A percentile compares a stretch with the other conserved stretches of the same genome.
Evolutionary conservation across 768 basidiomycete species (phyloP).

Genomic region (Boletus pseudopeckii): DNA sequence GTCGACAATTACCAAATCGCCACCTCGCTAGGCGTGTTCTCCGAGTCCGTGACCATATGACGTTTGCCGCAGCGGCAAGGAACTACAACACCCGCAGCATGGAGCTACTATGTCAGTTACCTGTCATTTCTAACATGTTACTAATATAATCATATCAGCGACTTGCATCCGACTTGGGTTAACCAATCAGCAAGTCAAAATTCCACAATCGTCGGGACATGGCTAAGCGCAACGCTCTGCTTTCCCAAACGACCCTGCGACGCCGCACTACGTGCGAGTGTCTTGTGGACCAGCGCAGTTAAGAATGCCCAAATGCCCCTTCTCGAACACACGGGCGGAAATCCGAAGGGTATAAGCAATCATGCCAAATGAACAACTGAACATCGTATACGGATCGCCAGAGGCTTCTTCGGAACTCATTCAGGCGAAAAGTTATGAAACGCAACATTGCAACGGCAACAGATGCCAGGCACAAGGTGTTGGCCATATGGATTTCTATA

Average conservation of each 20-base stretch:
- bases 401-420: background rate
- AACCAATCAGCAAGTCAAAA: background rate
- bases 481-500: background rate
- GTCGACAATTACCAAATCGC: constrained; percentile 10
- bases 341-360: background rate
- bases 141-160: background rate
- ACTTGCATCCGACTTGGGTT: background rate
- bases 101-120: too few relatives aligned
- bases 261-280: background rate
- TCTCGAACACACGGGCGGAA: background rate
- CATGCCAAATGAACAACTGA: background rate
- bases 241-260: background rate
- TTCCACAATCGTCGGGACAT: background rate
- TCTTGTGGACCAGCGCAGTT: background rate
- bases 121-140: background rate
- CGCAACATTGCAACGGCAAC: background rate
- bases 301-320: background rate
- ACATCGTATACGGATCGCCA: background rate
- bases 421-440: background rate
- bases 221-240: background rate
- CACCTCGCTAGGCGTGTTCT: too few relatives aligned
- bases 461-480: background rate
- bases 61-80: background rate
- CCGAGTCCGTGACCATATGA: background rate
- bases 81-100: background rate